A percentile compares a stretch with the other conserved stretches of the same genome.
Evolutionary conservation across 2,329 filamentous ascomycete species (phyloP).

Genomic region (Arthrobotrys megalospora): DNA sequence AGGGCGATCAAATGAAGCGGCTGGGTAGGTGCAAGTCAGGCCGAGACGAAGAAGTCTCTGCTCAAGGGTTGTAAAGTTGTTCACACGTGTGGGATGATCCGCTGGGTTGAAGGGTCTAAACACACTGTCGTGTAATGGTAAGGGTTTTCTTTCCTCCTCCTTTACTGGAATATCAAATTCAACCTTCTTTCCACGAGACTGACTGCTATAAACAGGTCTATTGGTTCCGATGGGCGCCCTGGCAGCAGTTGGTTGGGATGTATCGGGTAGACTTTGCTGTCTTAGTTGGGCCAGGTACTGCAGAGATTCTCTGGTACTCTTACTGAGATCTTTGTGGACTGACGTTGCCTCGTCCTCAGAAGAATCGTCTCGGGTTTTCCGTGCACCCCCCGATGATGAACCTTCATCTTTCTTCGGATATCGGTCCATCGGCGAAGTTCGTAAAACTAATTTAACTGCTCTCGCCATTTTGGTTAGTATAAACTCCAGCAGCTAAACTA

Average conservation of each 20-base stretch:
- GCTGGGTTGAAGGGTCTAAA: constrained; percentile 6
- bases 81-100: background rate
- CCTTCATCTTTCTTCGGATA: background rate
- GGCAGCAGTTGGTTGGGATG: background rate
- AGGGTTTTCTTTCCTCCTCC: background rate
- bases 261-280: background rate
- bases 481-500: too few relatives aligned
- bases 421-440: background rate
- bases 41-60: constrained; percentile 2
- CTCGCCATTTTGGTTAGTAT: too few relatives aligned
- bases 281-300: background rate
- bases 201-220: background rate
- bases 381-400: background rate
- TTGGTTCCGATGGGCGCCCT: background rate
- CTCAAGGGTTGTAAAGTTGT: background rate
- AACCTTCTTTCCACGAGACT: background rate
- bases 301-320: background rate
- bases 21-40: constrained; percentile 23
- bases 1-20: constrained; percentile 28
- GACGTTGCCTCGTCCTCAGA: too few relatives aligned
- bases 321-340: background rate
- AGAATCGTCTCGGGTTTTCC: too few relatives aligned
- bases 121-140: constrained; percentile 24
- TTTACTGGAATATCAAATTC: too few relatives aligned
- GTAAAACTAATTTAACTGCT: background rate